A percentile compares a stretch with the other conserved stretches of the same genome.
Conservation (phyloP, 345 rosid species). For the Gossypioides kirkii region DNA sequence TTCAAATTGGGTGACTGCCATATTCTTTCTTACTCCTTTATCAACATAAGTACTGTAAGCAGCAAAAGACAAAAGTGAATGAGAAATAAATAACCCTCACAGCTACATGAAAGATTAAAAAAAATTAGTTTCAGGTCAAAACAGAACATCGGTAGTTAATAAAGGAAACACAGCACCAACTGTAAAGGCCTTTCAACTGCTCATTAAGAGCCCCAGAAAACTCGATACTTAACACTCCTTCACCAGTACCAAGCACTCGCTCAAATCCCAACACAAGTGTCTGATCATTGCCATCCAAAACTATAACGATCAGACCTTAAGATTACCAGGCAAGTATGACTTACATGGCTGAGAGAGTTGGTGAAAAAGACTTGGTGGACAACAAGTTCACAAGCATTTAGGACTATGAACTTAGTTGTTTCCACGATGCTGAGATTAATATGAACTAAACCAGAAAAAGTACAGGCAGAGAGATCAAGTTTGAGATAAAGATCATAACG, state of each 20-base stretch:
- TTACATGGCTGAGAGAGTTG: slow-evolving; percentile 25
- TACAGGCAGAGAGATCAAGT: slow-evolving; percentile 27
- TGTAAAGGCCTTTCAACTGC: slow-evolving; percentile 38
- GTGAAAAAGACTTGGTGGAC: slow-evolving; percentile 29
- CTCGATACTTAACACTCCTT: slow-evolving; percentile 27
- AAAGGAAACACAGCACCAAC: slow-evolving; percentile 23
- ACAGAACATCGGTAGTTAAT: neutral
- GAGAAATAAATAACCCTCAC: neutral
- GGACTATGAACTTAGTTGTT: slow-evolving; percentile 30
- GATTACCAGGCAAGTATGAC: neutral
- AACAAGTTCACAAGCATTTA: slow-evolving; percentile 35
- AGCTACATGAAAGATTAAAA: too few species aligned
- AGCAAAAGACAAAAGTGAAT: neutral
- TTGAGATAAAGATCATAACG: slow-evolving; percentile 25
- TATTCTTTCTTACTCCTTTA: slow-evolving; percentile 51
- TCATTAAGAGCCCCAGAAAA: slow-evolving; percentile 37
- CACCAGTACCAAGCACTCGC: slow-evolving; percentile 26
- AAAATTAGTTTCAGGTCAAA: neutral
- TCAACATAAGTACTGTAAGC: slow-evolving; percentile 30
- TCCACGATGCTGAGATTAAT: slow-evolving; percentile 25
- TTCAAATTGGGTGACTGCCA: slow-evolving; percentile 99
- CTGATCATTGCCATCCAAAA: slow-evolving; percentile 36
- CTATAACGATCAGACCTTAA: neutral
- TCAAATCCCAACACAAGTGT: slow-evolving; percentile 35
- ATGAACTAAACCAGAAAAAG: slow-evolving; percentile 27